A percentile compares a stretch with the other conserved stretches of the same genome.
These are phyloP conservation scores for Leptodermis oblonga DNA, from an alignment of 257 asterid genomes.

Conservation along the genomic window DNA sequence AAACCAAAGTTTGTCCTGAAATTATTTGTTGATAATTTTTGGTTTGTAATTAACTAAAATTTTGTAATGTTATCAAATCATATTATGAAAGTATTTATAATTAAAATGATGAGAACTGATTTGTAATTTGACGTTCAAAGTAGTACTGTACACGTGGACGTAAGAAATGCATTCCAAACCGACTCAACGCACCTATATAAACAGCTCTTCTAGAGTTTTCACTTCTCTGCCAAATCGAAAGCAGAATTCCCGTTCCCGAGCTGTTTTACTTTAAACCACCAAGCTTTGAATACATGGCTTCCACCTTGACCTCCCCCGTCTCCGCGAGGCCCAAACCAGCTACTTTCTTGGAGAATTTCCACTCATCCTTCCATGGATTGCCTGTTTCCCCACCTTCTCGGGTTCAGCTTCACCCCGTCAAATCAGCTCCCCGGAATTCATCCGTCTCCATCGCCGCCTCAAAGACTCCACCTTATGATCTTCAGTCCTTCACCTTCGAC, in stretches of 20 bases:
- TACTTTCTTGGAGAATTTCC: slow-evolving; percentile 35
- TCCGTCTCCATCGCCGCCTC: slow-evolving; percentile 43
- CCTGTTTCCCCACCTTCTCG: slow-evolving; percentile 30
- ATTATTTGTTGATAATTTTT: too few relatives aligned
- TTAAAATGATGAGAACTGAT: too few relatives aligned
- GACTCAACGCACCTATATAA: background rate
- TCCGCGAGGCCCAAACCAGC: slow-evolving; percentile 25
- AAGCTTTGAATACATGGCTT: too few relatives aligned
- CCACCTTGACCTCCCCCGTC: slow-evolving; percentile 40
- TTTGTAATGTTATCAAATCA: too few relatives aligned
- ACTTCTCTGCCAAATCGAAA: background rate
- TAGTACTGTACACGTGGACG: too few relatives aligned
- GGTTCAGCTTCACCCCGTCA: slow-evolving; percentile 28
- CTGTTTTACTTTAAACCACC: too few relatives aligned
- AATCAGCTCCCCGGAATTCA: slow-evolving; percentile 25
- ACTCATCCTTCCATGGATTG: slow-evolving; percentile 45
- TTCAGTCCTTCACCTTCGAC: slow-evolving; percentile 42
- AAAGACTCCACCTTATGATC: slow-evolving; percentile 37
- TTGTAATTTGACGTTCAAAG: too few relatives aligned
- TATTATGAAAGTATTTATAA: too few relatives aligned
- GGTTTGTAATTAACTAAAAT: too few relatives aligned
- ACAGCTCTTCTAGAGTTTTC: background rate
- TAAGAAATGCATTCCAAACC: too few relatives aligned
- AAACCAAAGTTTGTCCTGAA: too few relatives aligned
- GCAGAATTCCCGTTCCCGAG: background rate